These are phyloP conservation scores for Mrakia blollopis DNA, from an alignment of 768 basidiomycete genomes.

Conservation along the genomic window DNA sequence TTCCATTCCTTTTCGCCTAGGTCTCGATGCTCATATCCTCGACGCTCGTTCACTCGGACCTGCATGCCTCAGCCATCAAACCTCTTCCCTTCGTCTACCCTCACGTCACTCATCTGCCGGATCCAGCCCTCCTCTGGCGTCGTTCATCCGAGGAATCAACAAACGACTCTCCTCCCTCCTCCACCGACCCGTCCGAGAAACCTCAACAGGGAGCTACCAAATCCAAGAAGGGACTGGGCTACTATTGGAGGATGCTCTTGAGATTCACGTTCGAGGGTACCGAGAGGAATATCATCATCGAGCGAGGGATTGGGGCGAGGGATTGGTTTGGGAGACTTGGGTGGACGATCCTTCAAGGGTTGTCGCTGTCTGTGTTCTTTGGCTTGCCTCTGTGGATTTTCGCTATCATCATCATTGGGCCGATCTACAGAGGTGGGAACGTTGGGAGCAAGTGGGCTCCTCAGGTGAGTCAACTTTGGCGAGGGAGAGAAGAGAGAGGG, in stretches of 20 bases:
- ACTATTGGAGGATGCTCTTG: conserved; percentile 41
- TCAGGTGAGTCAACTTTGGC: conserved; percentile 29
- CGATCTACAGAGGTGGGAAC: conserved; percentile 41
- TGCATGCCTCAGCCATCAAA: conserved; percentile 39
- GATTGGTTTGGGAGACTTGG: conserved; percentile 36
- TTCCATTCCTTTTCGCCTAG: neutral
- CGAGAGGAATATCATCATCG: conserved; percentile 42
- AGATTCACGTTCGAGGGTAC: conserved; percentile 45
- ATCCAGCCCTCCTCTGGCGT: conserved; percentile 35
- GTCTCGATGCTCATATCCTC: conserved; percentile 45
- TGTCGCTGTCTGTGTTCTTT: conserved; percentile 41
- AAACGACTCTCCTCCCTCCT: neutral
- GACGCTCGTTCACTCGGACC: conserved; percentile 44
- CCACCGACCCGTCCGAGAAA: neutral
- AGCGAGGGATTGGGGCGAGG: conserved; percentile 17
- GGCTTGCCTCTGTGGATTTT: conserved; percentile 44
- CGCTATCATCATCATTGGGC: conserved; percentile 42
- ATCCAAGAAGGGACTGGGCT: conserved; percentile 25
- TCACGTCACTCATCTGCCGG: conserved; percentile 42
- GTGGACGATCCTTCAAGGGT: conserved; percentile 42
- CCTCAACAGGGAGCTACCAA: neutral
- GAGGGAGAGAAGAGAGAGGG: no score
- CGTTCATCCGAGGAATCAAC: neutral
- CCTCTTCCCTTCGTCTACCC: conserved; percentile 45
- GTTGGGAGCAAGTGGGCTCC: conserved; percentile 41